Evolutionary conservation across 148 eudicot genomes (phyloP).

Genomic region (Chenopodium quinoa): DNA sequence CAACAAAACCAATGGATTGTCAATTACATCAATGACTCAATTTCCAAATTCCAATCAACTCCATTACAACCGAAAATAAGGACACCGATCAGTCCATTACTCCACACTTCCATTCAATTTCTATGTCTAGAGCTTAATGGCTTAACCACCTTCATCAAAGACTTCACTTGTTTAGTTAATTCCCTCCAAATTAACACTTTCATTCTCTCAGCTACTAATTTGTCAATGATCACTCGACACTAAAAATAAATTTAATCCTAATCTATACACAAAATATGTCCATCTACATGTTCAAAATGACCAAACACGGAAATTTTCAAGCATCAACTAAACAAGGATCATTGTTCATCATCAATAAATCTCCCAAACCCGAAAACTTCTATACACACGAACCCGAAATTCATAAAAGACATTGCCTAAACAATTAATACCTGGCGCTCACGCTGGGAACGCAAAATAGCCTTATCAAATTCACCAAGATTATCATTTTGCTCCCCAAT

Average conservation of each 20-base stretch:
- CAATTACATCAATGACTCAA: neutral
- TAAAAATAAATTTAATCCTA: no score
- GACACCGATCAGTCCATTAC: neutral
- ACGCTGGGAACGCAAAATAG: conserved; percentile 84
- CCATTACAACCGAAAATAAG: neutral
- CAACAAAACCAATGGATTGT: neutral
- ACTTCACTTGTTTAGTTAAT: neutral
- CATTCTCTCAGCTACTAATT: no score
- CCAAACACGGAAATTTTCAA: no score
- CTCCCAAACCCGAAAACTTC: no score
- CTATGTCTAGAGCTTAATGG: neutral
- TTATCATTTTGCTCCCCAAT: conserved; percentile 78
- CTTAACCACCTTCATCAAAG: neutral
- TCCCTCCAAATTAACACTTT: neutral
- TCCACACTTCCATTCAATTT: neutral
- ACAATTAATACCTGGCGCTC: conserved; percentile 60
- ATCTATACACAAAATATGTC: no score
- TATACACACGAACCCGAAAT: no score
- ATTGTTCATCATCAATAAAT: no score
- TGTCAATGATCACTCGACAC: no score
- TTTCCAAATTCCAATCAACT: neutral
- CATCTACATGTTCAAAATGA: no score
- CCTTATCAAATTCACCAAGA: conserved; percentile 86
- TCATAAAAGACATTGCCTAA: no score
- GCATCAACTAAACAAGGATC: no score